A percentile compares a stretch with the other conserved stretches of the same genome.
phyloP scores from a whole-genome alignment of 179 eudicot species.

The Beta corolliflora region DNA sequence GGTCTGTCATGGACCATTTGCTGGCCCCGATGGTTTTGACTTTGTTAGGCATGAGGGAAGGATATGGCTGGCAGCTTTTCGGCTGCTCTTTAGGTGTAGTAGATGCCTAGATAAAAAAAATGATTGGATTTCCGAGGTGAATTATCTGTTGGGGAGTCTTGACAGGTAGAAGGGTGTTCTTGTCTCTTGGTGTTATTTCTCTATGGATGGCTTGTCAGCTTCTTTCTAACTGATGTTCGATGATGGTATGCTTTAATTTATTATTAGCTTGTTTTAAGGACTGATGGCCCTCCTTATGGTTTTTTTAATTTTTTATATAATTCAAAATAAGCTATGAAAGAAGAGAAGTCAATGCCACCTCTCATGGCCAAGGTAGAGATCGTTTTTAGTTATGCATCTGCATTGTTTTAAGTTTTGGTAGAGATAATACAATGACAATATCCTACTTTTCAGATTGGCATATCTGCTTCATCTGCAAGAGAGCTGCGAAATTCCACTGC shows the following conservation, averaged over 20 bases:
- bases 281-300: background rate
- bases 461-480: slow-evolving; percentile 52
- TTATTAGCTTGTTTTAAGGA: background rate
- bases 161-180: too few species aligned
- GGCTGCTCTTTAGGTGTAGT: too few species aligned
- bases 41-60: too few species aligned
- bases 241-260: background rate
- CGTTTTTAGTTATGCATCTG: background rate
- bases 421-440: background rate
- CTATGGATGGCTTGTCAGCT: too few species aligned
- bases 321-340: background rate
- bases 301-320: background rate
- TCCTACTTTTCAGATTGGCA: slow-evolving; percentile 45
- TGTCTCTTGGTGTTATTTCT: too few species aligned
- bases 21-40: too few species aligned
- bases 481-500: slow-evolving; percentile 49
- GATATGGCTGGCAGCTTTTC: too few species aligned
- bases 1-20: too few species aligned
- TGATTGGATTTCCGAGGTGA: too few species aligned
- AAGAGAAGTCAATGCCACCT: background rate
- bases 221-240: background rate
- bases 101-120: too few species aligned
- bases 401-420: background rate
- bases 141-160: too few species aligned
- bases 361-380: background rate